Base-by-base conservation (phyloP, 2,329 filamentous ascomycete genomes). In the Fusarium metavorans region DNA sequence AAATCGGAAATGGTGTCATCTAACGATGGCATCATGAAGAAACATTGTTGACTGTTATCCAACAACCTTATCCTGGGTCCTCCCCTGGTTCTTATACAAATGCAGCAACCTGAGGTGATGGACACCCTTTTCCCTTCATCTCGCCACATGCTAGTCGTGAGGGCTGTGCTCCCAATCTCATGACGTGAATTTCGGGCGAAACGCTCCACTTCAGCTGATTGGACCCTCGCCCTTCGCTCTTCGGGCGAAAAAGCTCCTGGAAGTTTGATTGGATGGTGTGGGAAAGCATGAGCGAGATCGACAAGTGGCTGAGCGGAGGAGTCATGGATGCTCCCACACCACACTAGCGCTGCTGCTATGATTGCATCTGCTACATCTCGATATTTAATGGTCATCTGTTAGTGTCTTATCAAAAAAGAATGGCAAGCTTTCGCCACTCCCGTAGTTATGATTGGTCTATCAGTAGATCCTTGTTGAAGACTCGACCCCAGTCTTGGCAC, bases 391-490 rank as follows among this genome's bases (percentile, higher is more conserved):
- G 0, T 1, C 1, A 3, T n/a, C 5, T 11, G 9, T 41, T 41
- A 41, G 5, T n/a, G 5, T n/a, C n/a, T 13, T 41, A 41, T 11
- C 5, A 6, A 10, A 0, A 0, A 9, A 2, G n/a, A 5, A 3
- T 3, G 1, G 5, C 5, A 0, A 6, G 2, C 39, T 6, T 41
- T 41, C 5, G 18, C 18, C 18, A 45, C 41, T 25, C 10, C 16
- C 14, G 7, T 18, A 18, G 20, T 7, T 16, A 14, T 45, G 11
- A 45, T 45, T 45, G 41, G 41, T 25, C 23, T 45, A 32, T 11
- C 30, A 9, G 30, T 11, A 13, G n/a, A 23, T 23, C 39, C 39
- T n/a, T 43, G 10, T 20, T 43, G 9, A 20, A 23, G 20, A 25
- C 20, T 20, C 20, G 23, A 45, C 23, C 5, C 4, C 3, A 25